Percentiles rank a stretch among this genome's conserved stretches.
Evolutionary conservation across 1,284 basidiomycete species (phyloP).

Genomic region (Ustilago trichophora): DNA sequence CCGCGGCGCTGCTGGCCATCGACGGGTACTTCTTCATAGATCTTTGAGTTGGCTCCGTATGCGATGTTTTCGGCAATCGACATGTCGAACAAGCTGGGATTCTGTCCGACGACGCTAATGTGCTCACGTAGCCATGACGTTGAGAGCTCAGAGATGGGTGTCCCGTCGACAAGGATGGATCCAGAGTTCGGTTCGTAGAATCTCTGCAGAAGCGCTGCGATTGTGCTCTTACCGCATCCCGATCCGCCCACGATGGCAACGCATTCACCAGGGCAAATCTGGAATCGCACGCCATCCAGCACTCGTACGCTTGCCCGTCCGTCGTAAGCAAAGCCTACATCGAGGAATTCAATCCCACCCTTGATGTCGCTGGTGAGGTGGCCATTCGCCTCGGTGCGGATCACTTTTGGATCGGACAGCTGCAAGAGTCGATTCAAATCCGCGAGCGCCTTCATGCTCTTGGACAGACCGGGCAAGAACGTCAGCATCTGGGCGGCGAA

Average conservation of each 20-base stretch:
- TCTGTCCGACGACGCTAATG: constrained; percentile 56
- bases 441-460: constrained; percentile 72
- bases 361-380: constrained; percentile 7
- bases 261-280: constrained; percentile 49
- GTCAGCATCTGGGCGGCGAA: constrained; percentile 88
- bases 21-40: constrained; percentile 5
- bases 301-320: constrained; percentile 23
- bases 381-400: constrained; percentile 5
- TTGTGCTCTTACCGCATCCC: constrained; percentile 62
- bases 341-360: constrained; percentile 44
- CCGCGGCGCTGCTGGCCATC: background rate
- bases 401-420: background rate
- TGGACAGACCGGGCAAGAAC: constrained; percentile 69
- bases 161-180: constrained; percentile 44
- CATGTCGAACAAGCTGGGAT: constrained; percentile 54
- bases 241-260: constrained; percentile 62
- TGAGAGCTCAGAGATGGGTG: constrained; percentile 8
- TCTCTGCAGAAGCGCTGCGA: constrained; percentile 57
- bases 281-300: constrained; percentile 37
- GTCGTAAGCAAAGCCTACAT: constrained; percentile 57
- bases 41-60: constrained; percentile 41
- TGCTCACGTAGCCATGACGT: constrained; percentile 53
- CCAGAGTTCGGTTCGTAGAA: constrained; percentile 59
- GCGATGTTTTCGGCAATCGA: constrained; percentile 56
- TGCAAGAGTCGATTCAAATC: constrained; percentile 79